Evolutionary conservation across 1,284 basidiomycete species (phyloP).

Genomic region (Prillingera fragicola): DNA sequence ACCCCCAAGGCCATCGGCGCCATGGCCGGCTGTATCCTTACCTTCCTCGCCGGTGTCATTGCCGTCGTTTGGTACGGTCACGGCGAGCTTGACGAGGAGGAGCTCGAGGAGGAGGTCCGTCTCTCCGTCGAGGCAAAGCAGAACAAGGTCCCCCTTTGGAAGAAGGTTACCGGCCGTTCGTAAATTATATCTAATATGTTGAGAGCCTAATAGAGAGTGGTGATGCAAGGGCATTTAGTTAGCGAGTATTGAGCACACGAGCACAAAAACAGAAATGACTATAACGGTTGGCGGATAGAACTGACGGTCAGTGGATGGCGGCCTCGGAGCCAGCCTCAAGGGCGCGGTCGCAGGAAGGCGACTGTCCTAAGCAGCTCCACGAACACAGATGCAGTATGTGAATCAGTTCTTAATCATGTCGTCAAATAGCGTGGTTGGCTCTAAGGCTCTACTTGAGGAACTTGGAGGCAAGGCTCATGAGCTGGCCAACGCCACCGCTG

Average conservation of each 20-base stretch:
- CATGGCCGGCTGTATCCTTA: slow-evolving; percentile 76
- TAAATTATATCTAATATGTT: neutral
- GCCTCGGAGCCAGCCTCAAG: too few relatives aligned
- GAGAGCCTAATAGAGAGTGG: neutral
- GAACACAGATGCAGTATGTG: too few relatives aligned
- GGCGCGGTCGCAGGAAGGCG: too few relatives aligned
- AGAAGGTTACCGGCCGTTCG: slow-evolving; percentile 12
- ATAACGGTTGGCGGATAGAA: too few relatives aligned
- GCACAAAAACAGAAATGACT: too few relatives aligned
- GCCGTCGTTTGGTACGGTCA: slow-evolving; percentile 76
- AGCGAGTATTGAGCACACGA: too few relatives aligned
- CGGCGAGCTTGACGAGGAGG: slow-evolving; percentile 65
- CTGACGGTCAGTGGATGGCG: too few relatives aligned
- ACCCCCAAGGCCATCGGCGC: slow-evolving; percentile 71
- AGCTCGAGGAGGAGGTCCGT: slow-evolving; percentile 66
- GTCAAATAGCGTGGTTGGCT: too few relatives aligned
- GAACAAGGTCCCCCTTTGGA: slow-evolving; percentile 46
- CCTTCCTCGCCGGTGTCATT: slow-evolving; percentile 72
- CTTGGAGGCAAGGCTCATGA: slow-evolving; percentile 50
- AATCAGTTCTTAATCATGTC: too few relatives aligned
- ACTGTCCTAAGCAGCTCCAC: too few relatives aligned
- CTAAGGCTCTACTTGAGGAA: slow-evolving; percentile 13
- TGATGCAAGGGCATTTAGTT: too few relatives aligned
- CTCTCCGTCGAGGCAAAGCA: slow-evolving; percentile 55
- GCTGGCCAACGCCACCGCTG: slow-evolving; percentile 45